phyloP scores from a whole-genome alignment of 2,329 filamentous ascomycete species.

The Pseudogymnoascus sp. region DNA sequence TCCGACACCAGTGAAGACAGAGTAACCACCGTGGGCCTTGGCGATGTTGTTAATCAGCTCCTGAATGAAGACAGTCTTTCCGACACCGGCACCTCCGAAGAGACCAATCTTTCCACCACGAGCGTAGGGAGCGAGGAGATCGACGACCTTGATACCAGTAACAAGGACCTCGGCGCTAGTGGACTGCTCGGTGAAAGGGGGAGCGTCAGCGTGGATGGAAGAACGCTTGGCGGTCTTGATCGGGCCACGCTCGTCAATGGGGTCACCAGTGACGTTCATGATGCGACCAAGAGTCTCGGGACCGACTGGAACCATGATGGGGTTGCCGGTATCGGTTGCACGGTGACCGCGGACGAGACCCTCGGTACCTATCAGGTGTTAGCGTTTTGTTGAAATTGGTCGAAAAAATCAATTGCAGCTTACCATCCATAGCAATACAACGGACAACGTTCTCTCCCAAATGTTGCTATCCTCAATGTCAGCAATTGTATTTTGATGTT shows the following conservation, averaged over 20 bases:
- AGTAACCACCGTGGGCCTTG: slow-evolving; percentile 99
- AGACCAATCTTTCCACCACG: slow-evolving; percentile 99
- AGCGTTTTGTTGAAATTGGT: slow-evolving; percentile 7
- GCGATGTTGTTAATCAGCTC: slow-evolving; percentile 99
- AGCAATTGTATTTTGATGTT: slow-evolving; percentile 23
- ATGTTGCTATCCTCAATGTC: slow-evolving; percentile 70
- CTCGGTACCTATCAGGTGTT: slow-evolving; percentile 69
- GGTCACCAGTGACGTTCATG: slow-evolving; percentile 99
- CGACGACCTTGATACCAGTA: slow-evolving; percentile 99
- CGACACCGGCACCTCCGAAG: slow-evolving; percentile 99
- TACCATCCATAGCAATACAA: slow-evolving; percentile 99
- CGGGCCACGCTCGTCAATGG: slow-evolving; percentile 98
- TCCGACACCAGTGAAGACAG: slow-evolving; percentile 99
- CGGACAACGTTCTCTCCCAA: slow-evolving; percentile 98
- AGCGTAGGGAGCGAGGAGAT: slow-evolving; percentile 96
- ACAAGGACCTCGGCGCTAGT: slow-evolving; percentile 93
- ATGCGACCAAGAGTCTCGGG: slow-evolving; percentile 92
- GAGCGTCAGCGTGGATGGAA: slow-evolving; percentile 92
- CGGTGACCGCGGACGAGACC: slow-evolving; percentile 91
- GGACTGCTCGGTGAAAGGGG: slow-evolving; percentile 89
- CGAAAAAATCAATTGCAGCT: slow-evolving; percentile 29
- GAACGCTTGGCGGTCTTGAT: slow-evolving; percentile 85
- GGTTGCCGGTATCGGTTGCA: slow-evolving; percentile 80
- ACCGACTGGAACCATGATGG: slow-evolving; percentile 95
- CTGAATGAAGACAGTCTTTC: slow-evolving; percentile 99